Evolutionary conservation across 805 yeast species (phyloP), one percentile per base, ranked within the genome.

Genomic region (Wickerhamiella qilinensis): DNA sequence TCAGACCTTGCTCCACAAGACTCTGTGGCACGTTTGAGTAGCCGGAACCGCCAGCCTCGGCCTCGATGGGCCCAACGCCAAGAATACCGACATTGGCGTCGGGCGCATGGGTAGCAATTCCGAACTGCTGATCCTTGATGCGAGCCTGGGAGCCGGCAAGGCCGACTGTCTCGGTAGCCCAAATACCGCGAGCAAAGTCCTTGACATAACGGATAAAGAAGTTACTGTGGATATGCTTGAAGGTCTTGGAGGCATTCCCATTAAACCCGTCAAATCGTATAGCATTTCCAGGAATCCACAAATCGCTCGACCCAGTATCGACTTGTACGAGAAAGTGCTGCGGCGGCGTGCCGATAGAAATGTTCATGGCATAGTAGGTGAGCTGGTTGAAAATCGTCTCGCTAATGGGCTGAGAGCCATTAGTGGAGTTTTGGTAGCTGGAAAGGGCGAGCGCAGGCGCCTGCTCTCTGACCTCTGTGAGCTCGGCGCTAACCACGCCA

Each of bases 271-370:
- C 45, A 39, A 42, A 47, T 34, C 43, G 47, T 24, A 50, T 40
- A 17, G 39, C 28, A 4, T 42, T 30, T 14, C 48, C 38, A 0
- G 54, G 53, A 3, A 51, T 48, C 55, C 55, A 52, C 21, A 40
- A 42, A 38, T 57, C 61, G 27, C 55, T 51, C 0, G 85, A 76
- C 2, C 88, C 91, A 1, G 86, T 80, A 47, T 81, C 91, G n/a
- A 80, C 58, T 35, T 75, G 62, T 5, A 78, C 74, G 14, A 63
- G 62, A 21, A 79, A 65, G 3, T 59, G 49, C 44, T 73, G 75
- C 1, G 62, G 51, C 1, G 73, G 67, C 0, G 81, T 67, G 4
- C 88, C 88, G 8, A 49, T 20, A 35, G 51, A 37, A 46, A 57
- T 32, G 42, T 53, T 55, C 39, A 54, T 38, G 2, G 55, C 46